phyloP scores from a whole-genome alignment of 192 early-diverging fungal genomes.

The Gamsiella multidivaricata region DNA sequence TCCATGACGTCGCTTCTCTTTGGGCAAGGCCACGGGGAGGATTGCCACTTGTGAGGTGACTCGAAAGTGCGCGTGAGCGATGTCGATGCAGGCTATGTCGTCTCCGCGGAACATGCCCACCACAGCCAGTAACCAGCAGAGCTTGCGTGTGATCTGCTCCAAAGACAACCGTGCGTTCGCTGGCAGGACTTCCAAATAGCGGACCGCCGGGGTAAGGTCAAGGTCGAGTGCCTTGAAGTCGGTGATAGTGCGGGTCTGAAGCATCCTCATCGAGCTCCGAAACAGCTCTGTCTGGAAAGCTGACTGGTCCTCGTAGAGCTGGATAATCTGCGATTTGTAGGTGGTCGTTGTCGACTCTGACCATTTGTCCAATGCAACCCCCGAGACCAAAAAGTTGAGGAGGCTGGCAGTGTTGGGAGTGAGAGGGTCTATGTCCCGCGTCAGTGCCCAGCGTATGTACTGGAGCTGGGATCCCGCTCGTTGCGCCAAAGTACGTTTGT shows the following conservation, averaged over 20 bases:
- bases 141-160: neutral
- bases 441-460: constrained; percentile 6
- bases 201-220: neutral
- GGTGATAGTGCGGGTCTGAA: neutral
- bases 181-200: neutral
- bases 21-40: neutral
- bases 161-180: neutral
- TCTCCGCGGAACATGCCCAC: constrained; percentile 3
- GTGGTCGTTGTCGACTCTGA: neutral
- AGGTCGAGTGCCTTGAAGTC: neutral
- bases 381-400: constrained; percentile 8
- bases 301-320: constrained; percentile 3
- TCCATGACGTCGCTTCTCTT: neutral
- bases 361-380: neutral
- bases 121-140: neutral
- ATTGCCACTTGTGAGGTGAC: neutral
- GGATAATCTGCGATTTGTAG: constrained; percentile 10
- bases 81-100: neutral
- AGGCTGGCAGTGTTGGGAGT: neutral
- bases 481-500: neutral
- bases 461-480: neutral
- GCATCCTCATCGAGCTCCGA: neutral
- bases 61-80: neutral
- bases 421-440: neutral
- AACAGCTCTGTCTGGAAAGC: neutral